phyloP scores from a whole-genome alignment of 371 early-diverging fungal species.

The Mortierella sp. region DNA sequence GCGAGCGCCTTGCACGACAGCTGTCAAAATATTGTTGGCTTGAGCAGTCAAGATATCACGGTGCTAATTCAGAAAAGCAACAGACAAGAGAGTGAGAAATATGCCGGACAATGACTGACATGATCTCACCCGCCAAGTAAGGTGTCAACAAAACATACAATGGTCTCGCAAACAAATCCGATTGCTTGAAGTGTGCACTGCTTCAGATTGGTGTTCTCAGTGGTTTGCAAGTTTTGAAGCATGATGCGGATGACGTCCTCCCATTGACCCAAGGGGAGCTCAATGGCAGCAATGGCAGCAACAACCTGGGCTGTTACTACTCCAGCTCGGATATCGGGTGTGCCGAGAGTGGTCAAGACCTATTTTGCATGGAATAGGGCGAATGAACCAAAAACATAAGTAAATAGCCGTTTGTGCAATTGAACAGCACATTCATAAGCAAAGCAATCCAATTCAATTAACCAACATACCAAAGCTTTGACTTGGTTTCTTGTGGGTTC shows the following conservation, averaged over 20 bases:
- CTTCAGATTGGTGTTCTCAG: conserved; percentile 71
- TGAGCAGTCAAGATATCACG: conserved; percentile 80
- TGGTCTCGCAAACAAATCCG: conserved; percentile 91
- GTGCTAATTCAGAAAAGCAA: conserved; percentile 58
- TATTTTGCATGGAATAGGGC: conserved; percentile 31
- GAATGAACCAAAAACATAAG: too few species aligned
- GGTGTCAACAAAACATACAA: conserved; percentile 61
- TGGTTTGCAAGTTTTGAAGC: conserved; percentile 75
- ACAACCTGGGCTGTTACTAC: conserved; percentile 83
- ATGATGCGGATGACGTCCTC: conserved; percentile 82
- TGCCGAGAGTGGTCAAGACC: conserved; percentile 76
- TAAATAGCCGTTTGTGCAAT: too few species aligned
- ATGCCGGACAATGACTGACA: not conserved
- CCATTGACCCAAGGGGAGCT: conserved; percentile 88
- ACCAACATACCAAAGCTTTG: conserved; percentile 56
- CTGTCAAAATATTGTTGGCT: conserved; percentile 89
- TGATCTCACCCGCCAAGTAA: not conserved
- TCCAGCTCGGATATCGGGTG: conserved; percentile 73
- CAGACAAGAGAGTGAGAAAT: not conserved
- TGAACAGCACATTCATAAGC: not conserved
- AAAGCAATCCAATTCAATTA: too few species aligned
- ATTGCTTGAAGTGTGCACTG: conserved; percentile 86
- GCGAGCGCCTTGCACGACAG: conserved; percentile 91
- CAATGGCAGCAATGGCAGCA: conserved; percentile 92
- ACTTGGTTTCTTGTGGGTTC: conserved; percentile 58